Percentiles rank a stretch among this genome's conserved stretches.
These are phyloP conservation scores for Phyllosticta citribraziliensis DNA, from an alignment of 2,329 filamentous ascomycete species.

Conservation along the genomic window DNA sequence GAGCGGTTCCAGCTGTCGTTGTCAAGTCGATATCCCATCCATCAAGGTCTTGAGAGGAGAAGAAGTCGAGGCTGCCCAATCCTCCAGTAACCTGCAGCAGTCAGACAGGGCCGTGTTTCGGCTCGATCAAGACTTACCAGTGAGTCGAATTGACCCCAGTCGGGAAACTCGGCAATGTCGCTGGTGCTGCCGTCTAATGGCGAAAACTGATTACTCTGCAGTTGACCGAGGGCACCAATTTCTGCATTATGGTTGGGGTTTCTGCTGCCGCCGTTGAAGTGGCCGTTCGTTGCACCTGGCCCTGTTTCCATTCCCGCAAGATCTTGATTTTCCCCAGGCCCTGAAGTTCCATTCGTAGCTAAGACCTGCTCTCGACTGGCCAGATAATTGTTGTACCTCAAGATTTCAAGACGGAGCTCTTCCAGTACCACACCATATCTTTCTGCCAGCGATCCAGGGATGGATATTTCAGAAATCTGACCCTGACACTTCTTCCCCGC, in stretches of 20 bases:
- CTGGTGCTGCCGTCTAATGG: constrained; percentile 12
- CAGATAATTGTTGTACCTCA: constrained; percentile 17
- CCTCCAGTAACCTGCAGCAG: neutral
- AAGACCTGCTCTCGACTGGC: neutral
- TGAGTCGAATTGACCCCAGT: constrained; percentile 30
- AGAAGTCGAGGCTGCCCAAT: constrained; percentile 2
- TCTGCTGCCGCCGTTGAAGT: neutral
- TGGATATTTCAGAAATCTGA: constrained; percentile 21
- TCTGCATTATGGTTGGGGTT: neutral
- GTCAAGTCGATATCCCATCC: neutral
- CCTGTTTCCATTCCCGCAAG: neutral
- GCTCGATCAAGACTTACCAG: constrained; percentile 18
- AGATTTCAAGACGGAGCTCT: constrained; percentile 37
- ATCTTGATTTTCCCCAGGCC: too few species aligned
- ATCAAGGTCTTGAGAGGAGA: neutral
- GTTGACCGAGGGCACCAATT: neutral
- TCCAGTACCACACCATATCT: constrained; percentile 45
- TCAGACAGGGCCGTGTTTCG: too few species aligned
- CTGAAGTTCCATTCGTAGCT: neutral
- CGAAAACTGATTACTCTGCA: neutral
- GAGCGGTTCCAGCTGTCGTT: neutral
- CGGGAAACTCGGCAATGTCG: constrained; percentile 25
- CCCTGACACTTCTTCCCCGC: constrained; percentile 33
- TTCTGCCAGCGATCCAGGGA: constrained; percentile 26
- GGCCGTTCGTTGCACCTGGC: neutral